A percentile compares a stretch with the other conserved stretches of the same genome.
Evolutionary conservation across 805 yeast species (phyloP).

Genomic region (Saccharomycopsis amapae): DNA sequence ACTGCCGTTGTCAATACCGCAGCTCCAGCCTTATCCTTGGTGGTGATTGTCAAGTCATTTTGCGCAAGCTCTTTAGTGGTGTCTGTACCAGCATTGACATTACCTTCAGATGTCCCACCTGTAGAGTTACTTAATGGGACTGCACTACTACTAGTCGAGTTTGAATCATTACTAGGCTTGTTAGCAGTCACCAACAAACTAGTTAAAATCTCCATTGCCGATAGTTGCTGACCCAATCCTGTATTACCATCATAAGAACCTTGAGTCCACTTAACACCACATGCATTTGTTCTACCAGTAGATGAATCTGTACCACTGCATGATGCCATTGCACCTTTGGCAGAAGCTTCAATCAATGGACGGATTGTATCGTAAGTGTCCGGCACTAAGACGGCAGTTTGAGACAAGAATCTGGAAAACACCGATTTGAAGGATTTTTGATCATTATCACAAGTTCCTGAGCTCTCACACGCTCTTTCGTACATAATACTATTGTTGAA

Average conservation of each 20-base stretch:
- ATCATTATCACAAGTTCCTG: slow-evolving; percentile 55
- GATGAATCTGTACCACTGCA: slow-evolving; percentile 65
- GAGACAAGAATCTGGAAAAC: slow-evolving; percentile 56
- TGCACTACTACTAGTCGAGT: not conserved
- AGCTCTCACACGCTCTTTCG: slow-evolving; percentile 65
- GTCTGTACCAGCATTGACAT: slow-evolving; percentile 36
- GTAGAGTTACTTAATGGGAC: slow-evolving; percentile 26
- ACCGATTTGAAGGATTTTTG: slow-evolving; percentile 72
- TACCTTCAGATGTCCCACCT: slow-evolving; percentile 53
- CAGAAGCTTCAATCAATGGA: slow-evolving; percentile 42
- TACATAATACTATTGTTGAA: slow-evolving; percentile 47
- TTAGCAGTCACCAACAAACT: slow-evolving; percentile 32
- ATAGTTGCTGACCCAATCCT: slow-evolving; percentile 83
- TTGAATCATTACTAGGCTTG: slow-evolving; percentile 13
- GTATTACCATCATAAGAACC: slow-evolving; percentile 57
- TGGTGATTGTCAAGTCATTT: slow-evolving; percentile 42
- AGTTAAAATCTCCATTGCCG: slow-evolving; percentile 62
- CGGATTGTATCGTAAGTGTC: slow-evolving; percentile 41
- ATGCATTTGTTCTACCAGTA: slow-evolving; percentile 25
- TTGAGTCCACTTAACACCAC: slow-evolving; percentile 67
- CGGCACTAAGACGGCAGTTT: slow-evolving; percentile 56
- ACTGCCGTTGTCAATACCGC: slow-evolving; percentile 78
- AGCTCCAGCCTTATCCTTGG: slow-evolving; percentile 81
- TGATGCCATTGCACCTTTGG: slow-evolving; percentile 65
- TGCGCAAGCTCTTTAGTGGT: slow-evolving; percentile 26